Conservation (phyloP, 345 rosid species). For the Cardamine resedifolia region DNA sequence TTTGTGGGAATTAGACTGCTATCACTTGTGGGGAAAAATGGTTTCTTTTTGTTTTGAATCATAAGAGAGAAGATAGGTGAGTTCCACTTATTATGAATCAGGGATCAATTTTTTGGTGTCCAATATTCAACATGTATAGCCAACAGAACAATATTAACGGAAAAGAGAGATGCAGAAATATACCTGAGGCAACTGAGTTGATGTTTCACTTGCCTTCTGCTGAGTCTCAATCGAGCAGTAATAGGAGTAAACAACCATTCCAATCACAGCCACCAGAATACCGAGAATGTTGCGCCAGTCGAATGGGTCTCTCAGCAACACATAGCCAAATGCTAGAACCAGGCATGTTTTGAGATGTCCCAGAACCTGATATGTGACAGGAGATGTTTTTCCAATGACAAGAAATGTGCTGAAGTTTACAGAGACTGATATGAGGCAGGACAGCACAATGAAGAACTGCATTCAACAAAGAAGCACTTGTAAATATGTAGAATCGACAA, state of each 20-base stretch:
- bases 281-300: constrained; percentile 98
- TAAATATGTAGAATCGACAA: constrained; percentile 6
- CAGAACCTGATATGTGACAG: constrained; percentile 98
- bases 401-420: constrained; percentile 99
- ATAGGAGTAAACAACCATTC: constrained; percentile 95
- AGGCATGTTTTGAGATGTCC: constrained; percentile 99
- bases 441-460: constrained; percentile 99
- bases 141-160: not conserved
- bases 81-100: not conserved
- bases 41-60: not conserved
- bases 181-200: constrained; percentile 80
- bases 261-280: constrained; percentile 82
- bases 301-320: constrained; percentile 86
- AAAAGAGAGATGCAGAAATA: constrained; percentile 6
- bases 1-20: not conserved
- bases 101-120: not conserved
- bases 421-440: constrained; percentile 97
- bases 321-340: constrained; percentile 95
- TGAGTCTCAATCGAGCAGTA: constrained; percentile 72
- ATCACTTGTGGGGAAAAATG: not conserved
- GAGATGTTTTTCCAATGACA: constrained; percentile 99
- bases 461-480: constrained; percentile 31
- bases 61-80: not conserved
- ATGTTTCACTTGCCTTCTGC: constrained; percentile 73
- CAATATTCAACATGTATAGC: not conserved